Evolutionary conservation across 2,329 filamentous ascomycete species (phyloP).

Genomic region (Aspergillus ibericus): DNA sequence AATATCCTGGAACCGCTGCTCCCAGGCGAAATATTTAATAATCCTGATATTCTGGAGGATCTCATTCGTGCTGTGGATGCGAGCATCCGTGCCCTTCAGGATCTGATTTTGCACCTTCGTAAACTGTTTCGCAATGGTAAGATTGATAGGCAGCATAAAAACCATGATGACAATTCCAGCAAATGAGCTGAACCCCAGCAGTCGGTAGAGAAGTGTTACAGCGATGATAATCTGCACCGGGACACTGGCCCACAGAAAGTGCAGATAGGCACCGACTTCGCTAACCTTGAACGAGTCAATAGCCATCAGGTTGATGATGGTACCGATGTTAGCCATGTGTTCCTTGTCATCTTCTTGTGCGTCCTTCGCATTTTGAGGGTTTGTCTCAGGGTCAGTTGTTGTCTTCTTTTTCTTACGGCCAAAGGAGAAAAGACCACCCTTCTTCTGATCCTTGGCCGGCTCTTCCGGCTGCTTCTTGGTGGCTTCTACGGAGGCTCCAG

Average conservation of each 20-base stretch:
- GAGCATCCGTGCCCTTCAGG: constrained; percentile 87
- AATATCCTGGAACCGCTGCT: constrained; percentile 80
- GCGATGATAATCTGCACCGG: constrained; percentile 85
- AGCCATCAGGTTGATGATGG: constrained; percentile 99
- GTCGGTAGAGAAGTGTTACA: constrained; percentile 77
- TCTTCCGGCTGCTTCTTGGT: constrained; percentile 62
- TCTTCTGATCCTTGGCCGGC: constrained; percentile 36
- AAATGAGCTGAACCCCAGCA: constrained; percentile 90
- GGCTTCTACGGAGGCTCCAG: constrained; percentile 73
- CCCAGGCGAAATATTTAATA: constrained; percentile 99
- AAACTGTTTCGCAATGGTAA: constrained; percentile 83
- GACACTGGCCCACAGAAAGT: constrained; percentile 90
- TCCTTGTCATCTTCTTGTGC: constrained; percentile 46
- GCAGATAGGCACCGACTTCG: constrained; percentile 90
- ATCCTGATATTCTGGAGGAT: constrained; percentile 96
- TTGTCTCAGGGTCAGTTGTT: constrained; percentile 22
- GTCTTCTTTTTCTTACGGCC: constrained; percentile 57
- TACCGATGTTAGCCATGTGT: constrained; percentile 85
- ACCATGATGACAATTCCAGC: constrained; percentile 90
- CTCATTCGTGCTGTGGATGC: constrained; percentile 95
- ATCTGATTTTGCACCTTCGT: constrained; percentile 85
- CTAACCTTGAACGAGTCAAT: constrained; percentile 99
- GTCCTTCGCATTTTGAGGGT: constrained; percentile 21
- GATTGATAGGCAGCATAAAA: constrained; percentile 84
- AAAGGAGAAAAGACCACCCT: constrained; percentile 54